Base-by-base conservation (phyloP, 257 asterid genomes). In the Orobanche coerulescens region DNA sequence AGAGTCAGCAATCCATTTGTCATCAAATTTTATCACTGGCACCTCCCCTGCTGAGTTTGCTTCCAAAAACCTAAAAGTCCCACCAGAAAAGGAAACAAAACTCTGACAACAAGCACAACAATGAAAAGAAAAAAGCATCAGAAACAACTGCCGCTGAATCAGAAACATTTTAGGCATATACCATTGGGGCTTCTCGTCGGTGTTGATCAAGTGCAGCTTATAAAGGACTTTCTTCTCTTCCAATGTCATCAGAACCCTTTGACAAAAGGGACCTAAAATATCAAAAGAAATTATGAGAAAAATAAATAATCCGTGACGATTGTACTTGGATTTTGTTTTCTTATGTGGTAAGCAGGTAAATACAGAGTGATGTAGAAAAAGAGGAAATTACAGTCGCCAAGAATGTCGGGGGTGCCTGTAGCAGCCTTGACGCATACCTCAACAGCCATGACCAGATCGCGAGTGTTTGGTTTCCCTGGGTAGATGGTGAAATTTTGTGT, bases 341-440 rank as follows among this genome's bases (percentile, higher is more conserved):
- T 24, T 19, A 6, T 51, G 7, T 66, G 26, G 8, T 14, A n/a
- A n/a, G 56, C n/a, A 4, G 14, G 30, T 7, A 7, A 13, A 2
- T 0, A 14, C 19, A 46, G 0, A 10, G 18, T 2, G 13, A 43
- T 1, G 42, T 14, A n/a, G n/a, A 48, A 9, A n/a, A 23, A 58
- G n/a, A 63, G 58, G 0, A 14, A 46, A 59, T 63, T 82, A 87
- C 95, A 87, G 78, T 84, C 95, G 62, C 95, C 95, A 6, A 74
- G 87, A 11, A 68, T 22, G 50, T 77, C 70, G 26, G 92, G 89
- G 20, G 82, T 82, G 40, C 91, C 94, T 12, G 60, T 5, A 61
- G 95, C 95, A 54, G 89, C 94, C 79, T 87, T 87, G 16, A 79
- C 91, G 72, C 82, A 77, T 62, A 80, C 28, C 71, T 88, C 96